Conservation (phyloP, 2,329 filamentous ascomycete genomes). For the Fusarium pininemorale region DNA sequence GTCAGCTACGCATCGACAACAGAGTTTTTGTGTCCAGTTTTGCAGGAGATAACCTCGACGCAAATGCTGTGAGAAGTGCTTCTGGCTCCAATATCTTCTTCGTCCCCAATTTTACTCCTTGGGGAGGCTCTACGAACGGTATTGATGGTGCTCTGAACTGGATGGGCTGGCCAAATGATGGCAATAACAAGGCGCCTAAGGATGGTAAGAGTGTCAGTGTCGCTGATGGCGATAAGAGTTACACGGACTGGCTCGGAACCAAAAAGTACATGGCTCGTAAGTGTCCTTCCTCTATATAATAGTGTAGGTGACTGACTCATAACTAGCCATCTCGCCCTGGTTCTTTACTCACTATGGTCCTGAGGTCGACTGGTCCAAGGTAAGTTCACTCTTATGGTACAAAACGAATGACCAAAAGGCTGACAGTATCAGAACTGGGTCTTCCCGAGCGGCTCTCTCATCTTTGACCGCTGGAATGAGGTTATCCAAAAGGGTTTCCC, state of each 20-base stretch:
- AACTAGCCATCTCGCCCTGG: slow-evolving; percentile 47
- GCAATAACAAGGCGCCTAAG: slow-evolving; percentile 60
- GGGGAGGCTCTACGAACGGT: slow-evolving; percentile 47
- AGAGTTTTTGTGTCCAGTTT: slow-evolving; percentile 65
- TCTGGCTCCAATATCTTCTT: slow-evolving; percentile 57
- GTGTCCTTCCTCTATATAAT: fast-evolving
- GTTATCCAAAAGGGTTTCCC: slow-evolving; percentile 56
- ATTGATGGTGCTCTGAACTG: slow-evolving; percentile 60
- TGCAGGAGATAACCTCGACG: slow-evolving; percentile 57
- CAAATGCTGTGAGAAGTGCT: slow-evolving; percentile 51
- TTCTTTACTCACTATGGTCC: slow-evolving; percentile 59
- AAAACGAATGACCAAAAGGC: slow-evolving; percentile 39
- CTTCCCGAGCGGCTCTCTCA: slow-evolving; percentile 66
- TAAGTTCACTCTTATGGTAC: background rate
- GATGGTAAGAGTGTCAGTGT: slow-evolving; percentile 52
- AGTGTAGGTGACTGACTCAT: background rate
- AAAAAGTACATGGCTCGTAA: slow-evolving; percentile 59
- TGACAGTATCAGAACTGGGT: slow-evolving; percentile 63
- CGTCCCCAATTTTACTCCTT: slow-evolving; percentile 60
- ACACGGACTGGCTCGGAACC: slow-evolving; percentile 46
- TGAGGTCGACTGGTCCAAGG: slow-evolving; percentile 28
- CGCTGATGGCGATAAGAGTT: slow-evolving; percentile 49
- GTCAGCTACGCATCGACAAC: slow-evolving; percentile 59
- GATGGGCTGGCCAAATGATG: slow-evolving; percentile 57
- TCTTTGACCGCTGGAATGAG: slow-evolving; percentile 66